Percentiles rank a stretch among this genome's conserved stretches.
Conservation (phyloP, 2,329 filamentous ascomycete species). For the Metarhizium guizhouense region DNA sequence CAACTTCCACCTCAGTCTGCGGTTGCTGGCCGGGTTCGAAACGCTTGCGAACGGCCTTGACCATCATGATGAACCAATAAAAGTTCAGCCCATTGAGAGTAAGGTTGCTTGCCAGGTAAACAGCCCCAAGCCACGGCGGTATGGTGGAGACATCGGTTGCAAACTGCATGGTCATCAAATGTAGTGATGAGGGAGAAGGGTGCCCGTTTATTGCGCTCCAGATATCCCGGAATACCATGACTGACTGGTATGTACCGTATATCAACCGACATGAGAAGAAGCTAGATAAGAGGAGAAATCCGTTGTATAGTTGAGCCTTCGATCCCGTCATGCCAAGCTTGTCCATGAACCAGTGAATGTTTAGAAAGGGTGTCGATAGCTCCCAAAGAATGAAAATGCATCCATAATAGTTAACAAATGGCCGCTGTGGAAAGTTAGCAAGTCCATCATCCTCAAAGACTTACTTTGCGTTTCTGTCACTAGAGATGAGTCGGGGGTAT, state of each 20-base stretch:
- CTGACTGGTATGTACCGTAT: conserved; percentile 68
- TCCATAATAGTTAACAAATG: conserved; percentile 78
- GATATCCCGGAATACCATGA: conserved; percentile 62
- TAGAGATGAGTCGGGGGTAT: not conserved
- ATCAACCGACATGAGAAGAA: conserved; percentile 72
- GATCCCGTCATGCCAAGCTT: conserved; percentile 75
- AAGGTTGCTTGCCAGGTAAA: conserved; percentile 63
- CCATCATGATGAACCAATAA: conserved; percentile 85
- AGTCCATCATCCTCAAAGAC: not conserved
- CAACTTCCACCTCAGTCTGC: conserved; percentile 19
- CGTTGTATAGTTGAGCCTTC: conserved; percentile 66
- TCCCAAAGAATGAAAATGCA: conserved; percentile 80
- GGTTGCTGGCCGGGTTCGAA: conserved; percentile 45
- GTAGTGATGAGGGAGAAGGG: conserved; percentile 21
- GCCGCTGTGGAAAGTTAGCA: conserved; percentile 44
- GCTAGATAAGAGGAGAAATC: conserved; percentile 58
- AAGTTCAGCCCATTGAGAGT: conserved; percentile 69
- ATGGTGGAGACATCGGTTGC: conserved; percentile 40
- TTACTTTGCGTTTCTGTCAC: not conserved
- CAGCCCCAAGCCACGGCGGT: conserved; percentile 59
- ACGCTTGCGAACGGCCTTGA: conserved; percentile 66
- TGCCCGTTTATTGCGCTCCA: conserved; percentile 39
- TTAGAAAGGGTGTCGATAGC: conserved; percentile 75
- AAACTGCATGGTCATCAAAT: conserved; percentile 28
- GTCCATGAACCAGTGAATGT: conserved; percentile 89